Percentiles rank a stretch among this genome's conserved stretches.
Conservation (phyloP, 1,284 basidiomycete genomes). For the Volvariella volvacea region DNA sequence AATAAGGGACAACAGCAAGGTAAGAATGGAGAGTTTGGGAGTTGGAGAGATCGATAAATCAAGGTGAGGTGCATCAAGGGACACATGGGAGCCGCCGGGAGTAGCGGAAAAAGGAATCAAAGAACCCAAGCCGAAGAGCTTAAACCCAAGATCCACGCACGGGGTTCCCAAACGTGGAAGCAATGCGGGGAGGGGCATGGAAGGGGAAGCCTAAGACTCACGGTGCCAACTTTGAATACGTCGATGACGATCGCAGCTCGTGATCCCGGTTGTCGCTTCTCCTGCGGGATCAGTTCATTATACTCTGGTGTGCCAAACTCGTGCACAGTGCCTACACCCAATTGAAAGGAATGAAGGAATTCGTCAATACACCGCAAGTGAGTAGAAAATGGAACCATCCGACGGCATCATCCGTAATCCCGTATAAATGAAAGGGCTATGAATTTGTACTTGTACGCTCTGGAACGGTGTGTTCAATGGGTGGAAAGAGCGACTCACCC, state of each 20-base stretch:
- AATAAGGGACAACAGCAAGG: constrained; percentile 2
- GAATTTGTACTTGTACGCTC: neutral
- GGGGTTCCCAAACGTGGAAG: too few species aligned
- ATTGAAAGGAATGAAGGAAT: neutral
- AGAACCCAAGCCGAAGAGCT: neutral
- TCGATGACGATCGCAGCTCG: constrained; percentile 45
- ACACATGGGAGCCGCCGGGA: neutral
- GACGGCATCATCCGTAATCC: neutral
- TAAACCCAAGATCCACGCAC: too few species aligned
- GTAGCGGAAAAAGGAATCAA: neutral
- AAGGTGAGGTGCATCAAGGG: neutral
- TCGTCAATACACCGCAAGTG: neutral
- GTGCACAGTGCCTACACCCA: constrained; percentile 32
- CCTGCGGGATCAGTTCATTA: constrained; percentile 32
- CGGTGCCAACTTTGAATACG: constrained; percentile 42
- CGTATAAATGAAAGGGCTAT: neutral
- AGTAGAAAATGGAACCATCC: neutral
- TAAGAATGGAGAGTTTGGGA: neutral
- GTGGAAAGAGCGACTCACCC: constrained; percentile 23
- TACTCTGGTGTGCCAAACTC: constrained; percentile 49
- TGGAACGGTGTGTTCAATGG: neutral
- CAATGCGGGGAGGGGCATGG: neutral
- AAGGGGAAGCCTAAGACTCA: constrained; percentile 17
- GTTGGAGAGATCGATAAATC: neutral
- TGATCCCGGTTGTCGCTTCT: constrained; percentile 38